Conservation (phyloP, 2,329 filamentous ascomycete genomes). For the Tolypocladium sp. region DNA sequence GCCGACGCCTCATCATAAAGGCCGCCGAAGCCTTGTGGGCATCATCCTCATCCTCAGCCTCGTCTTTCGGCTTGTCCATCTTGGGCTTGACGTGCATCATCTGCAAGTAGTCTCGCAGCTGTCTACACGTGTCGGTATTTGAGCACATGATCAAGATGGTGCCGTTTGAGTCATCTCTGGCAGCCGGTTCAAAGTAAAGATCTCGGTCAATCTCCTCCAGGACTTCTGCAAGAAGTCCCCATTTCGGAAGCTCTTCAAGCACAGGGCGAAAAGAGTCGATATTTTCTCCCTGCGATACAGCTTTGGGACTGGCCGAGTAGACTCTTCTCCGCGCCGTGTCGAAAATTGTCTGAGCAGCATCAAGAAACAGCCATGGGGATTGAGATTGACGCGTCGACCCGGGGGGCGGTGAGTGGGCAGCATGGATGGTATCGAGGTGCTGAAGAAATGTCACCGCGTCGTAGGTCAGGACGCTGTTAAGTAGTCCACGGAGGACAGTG, state of each 20-base stretch:
- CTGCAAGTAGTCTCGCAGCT: slow-evolving; percentile 84
- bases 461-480: slow-evolving; percentile 74
- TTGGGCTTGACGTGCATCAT: slow-evolving; percentile 70
- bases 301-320: slow-evolving; percentile 61
- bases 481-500: slow-evolving; percentile 69
- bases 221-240: slow-evolving; percentile 80
- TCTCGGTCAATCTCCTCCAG: slow-evolving; percentile 90
- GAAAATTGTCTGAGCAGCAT: slow-evolving; percentile 91
- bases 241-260: slow-evolving; percentile 92
- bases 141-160: slow-evolving; percentile 93
- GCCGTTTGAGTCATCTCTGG: slow-evolving; percentile 79
- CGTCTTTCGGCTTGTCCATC: slow-evolving; percentile 26
- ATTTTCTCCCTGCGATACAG: slow-evolving; percentile 34
- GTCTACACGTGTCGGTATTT: slow-evolving; percentile 75
- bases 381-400: slow-evolving; percentile 82
- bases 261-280: slow-evolving; percentile 64
- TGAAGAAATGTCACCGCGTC: slow-evolving; percentile 88
- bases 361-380: slow-evolving; percentile 92
- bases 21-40: slow-evolving; percentile 61
- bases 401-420: slow-evolving; percentile 79
- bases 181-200: slow-evolving; percentile 69
- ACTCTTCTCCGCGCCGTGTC: slow-evolving; percentile 81
- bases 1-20: slow-evolving; percentile 82
- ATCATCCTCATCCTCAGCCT: slow-evolving; percentile 36
- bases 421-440: slow-evolving; percentile 88